phyloP scores from a whole-genome alignment of 148 eudicot genomes.

The Suaeda aralocaspica region DNA sequence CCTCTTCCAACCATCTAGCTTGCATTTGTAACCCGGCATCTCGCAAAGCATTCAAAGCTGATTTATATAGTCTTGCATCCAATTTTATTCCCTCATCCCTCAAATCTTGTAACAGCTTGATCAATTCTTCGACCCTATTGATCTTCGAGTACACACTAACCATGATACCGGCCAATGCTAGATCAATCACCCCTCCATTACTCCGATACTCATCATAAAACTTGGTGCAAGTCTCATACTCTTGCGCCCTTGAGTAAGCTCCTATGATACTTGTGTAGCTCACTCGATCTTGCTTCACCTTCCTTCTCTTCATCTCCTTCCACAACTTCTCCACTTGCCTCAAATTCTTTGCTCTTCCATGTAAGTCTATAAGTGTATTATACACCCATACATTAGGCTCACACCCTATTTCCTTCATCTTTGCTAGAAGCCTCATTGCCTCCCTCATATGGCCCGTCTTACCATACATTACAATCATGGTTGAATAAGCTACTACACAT shows the following conservation, averaged over 20 bases:
- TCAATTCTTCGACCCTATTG: constrained; percentile 59
- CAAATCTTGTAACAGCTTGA: constrained; percentile 71
- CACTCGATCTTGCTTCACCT: constrained; percentile 54
- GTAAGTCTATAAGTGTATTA: constrained; percentile 70
- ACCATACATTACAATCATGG: constrained; percentile 79
- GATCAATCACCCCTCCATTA: constrained; percentile 63
- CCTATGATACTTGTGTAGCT: constrained; percentile 78
- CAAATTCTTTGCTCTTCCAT: constrained; percentile 54
- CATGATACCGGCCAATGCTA: constrained; percentile 89
- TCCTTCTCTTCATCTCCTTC: constrained; percentile 92
- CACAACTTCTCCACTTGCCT: constrained; percentile 76
- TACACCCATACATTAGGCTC: constrained; percentile 92
- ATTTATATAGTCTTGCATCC: constrained; percentile 70
- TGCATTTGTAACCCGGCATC: constrained; percentile 77
- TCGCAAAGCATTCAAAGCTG: constrained; percentile 69
- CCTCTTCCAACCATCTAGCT: constrained; percentile 60
- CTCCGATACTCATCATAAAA: constrained; percentile 57
- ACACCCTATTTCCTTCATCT: constrained; percentile 79
- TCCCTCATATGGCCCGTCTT: constrained; percentile 58
- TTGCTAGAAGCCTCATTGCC: constrained; percentile 77
- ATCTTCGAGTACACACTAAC: constrained; percentile 76
- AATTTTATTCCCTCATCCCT: constrained; percentile 50
- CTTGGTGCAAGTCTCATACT: constrained; percentile 49
- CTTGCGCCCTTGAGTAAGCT: constrained; percentile 60
- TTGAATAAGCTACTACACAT: constrained; percentile 92